phyloP scores from a whole-genome alignment of 176 grass and related monocot species.

The Luzula sylvatica region DNA sequence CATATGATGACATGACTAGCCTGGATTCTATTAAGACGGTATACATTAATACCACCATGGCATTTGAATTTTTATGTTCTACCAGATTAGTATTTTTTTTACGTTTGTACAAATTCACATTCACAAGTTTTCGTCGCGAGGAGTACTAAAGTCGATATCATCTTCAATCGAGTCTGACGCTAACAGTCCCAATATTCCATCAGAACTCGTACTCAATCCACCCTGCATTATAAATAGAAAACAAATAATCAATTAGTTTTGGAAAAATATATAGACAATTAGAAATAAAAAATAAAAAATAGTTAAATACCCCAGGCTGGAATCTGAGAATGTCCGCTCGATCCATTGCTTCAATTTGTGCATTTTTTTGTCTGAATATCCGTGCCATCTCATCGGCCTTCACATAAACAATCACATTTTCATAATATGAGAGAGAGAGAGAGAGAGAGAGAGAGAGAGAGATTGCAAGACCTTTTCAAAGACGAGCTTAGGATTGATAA shows the following conservation, averaged over 20 bases:
- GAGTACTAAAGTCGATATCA: slow-evolving; percentile 19
- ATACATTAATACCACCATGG: no score
- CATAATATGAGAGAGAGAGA: slow-evolving; percentile 5
- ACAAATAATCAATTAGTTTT: neutral
- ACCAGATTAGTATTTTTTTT: no score
- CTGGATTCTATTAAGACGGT: no score
- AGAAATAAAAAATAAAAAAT: neutral
- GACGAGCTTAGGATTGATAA: slow-evolving; percentile 83
- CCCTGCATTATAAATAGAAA: slow-evolving; percentile 40
- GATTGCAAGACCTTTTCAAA: slow-evolving; percentile 61
- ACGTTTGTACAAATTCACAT: no score
- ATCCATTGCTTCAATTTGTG: slow-evolving; percentile 91
- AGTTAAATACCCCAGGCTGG: slow-evolving; percentile 68
- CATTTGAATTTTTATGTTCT: no score
- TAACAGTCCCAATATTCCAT: slow-evolving; percentile 74
- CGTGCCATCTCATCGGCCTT: slow-evolving; percentile 98
- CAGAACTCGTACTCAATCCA: slow-evolving; percentile 78
- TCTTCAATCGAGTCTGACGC: slow-evolving; percentile 44
- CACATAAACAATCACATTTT: neutral
- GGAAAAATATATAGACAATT: slow-evolving; percentile 2
- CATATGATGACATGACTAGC: no score
- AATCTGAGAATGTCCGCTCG: slow-evolving; percentile 92
- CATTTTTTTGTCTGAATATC: slow-evolving; percentile 97
- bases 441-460: neutral
- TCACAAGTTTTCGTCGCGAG: neutral